A percentile compares a stretch with the other conserved stretches of the same genome.
Conservation (phyloP, 1,139 yeast genomes). For the Magnusiomyces fungicola region DNA sequence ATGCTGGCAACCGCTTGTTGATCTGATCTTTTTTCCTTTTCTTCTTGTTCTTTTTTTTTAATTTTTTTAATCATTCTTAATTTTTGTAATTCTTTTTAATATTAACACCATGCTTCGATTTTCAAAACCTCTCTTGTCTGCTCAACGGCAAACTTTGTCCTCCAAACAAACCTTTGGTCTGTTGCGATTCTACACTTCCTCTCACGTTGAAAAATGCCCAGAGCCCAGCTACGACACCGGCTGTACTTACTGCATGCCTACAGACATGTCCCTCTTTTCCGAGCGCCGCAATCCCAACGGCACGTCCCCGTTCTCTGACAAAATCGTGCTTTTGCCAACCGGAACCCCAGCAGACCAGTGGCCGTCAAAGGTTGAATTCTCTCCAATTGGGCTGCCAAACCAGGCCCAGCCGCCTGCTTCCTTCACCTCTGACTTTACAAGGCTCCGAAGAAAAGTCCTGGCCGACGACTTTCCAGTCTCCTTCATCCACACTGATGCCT, state of each 20-base stretch:
- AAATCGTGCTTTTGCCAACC: constrained; percentile 49
- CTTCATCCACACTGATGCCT: not conserved
- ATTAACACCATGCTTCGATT: no score
- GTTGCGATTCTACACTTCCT: no score
- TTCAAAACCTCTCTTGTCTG: no score
- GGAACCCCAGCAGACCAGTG: constrained; percentile 23
- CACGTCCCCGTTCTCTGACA: constrained; percentile 46
- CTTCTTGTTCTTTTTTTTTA: no score
- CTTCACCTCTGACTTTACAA: constrained; percentile 29
- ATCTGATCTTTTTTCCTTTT: no score
- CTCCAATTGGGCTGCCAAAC: constrained; percentile 51
- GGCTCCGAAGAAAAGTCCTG: constrained; percentile 30
- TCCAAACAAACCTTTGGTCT: no score
- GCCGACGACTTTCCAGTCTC: not conserved
- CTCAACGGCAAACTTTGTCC: no score
- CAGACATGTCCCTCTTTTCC: constrained; percentile 13
- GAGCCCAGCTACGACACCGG: constrained; percentile 50
- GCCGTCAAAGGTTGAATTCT: not conserved
- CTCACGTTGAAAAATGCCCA: no score
- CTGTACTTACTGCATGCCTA: constrained; percentile 51
- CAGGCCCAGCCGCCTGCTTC: constrained; percentile 45
- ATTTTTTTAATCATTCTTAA: no score
- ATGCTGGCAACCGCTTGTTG: no score
- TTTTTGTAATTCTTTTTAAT: no score
- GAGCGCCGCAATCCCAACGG: constrained; percentile 18